Conservation (phyloP, 306 rosid species). For the Vigna mungo region DNA sequence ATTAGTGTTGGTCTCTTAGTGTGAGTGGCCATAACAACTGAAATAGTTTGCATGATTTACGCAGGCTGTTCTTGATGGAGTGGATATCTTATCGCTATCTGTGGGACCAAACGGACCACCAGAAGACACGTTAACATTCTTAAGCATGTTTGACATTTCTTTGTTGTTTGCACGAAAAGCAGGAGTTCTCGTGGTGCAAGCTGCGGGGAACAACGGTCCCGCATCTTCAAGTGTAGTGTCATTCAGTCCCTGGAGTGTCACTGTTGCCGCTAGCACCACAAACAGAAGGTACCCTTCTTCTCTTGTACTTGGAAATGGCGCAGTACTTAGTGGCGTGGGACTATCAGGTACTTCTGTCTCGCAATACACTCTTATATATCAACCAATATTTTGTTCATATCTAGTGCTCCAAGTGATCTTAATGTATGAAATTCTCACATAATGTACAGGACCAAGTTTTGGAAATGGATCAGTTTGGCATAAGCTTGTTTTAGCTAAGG, state of each 20-base stretch:
- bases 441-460: conserved; percentile 61
- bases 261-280: conserved; percentile 73
- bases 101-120: conserved; percentile 83
- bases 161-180: conserved; percentile 76
- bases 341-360: conserved; percentile 58
- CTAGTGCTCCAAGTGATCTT: neutral
- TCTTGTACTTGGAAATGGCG: conserved; percentile 75
- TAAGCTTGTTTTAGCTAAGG: conserved; percentile 76
- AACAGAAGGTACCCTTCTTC: conserved; percentile 64
- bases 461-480: conserved; percentile 56
- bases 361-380: neutral
- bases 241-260: conserved; percentile 80
- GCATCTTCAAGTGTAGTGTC: conserved; percentile 65
- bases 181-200: conserved; percentile 84
- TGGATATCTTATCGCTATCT: conserved; percentile 75
- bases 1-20: neutral
- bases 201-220: conserved; percentile 88
- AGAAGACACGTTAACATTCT: conserved; percentile 63
- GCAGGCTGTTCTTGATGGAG: conserved; percentile 82
- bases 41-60: neutral
- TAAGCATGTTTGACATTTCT: conserved; percentile 61
- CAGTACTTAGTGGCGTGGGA: conserved; percentile 58
- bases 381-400: neutral
- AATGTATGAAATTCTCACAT: conserved; percentile 7
- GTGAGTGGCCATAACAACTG: no score